A percentile compares a stretch with the other conserved stretches of the same genome.
Conservation (phyloP, 2,329 filamentous ascomycete genomes). For the Cryphonectria carpinicola region DNA sequence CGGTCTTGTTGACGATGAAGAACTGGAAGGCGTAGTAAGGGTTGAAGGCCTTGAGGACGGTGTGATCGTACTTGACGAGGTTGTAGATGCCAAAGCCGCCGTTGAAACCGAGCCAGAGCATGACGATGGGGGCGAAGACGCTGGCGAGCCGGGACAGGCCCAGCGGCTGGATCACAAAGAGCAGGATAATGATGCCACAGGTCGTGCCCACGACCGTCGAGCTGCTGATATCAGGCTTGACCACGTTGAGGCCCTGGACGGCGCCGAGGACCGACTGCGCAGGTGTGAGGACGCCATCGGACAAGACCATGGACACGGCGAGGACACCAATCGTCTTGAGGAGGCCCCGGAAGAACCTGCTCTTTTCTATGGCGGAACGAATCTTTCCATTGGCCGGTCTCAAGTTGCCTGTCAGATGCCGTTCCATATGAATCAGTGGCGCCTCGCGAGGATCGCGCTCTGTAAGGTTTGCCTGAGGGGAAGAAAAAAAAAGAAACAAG, state of each 20-base stretch:
- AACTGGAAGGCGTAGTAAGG: conserved; percentile 64
- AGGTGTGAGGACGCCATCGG: conserved; percentile 66
- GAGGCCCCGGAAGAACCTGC: conserved; percentile 52
- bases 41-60: conserved; percentile 58
- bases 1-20: conserved; percentile 59
- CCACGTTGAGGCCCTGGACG: conserved; percentile 64
- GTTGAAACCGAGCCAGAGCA: conserved; percentile 68
- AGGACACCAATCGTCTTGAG: conserved; percentile 66
- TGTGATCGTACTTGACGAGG: conserved; percentile 52
- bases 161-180: conserved; percentile 67
- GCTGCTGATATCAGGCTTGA: conserved; percentile 56
- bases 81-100: conserved; percentile 66
- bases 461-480: conserved; percentile 57
- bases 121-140: conserved; percentile 66
- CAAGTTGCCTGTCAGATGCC: conserved; percentile 60
- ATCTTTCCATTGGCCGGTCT: conserved; percentile 54
- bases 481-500: neutral
- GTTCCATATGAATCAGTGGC: conserved; percentile 59
- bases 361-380: conserved; percentile 61
- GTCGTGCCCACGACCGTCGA: conserved; percentile 64
- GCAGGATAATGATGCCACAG: conserved; percentile 64
- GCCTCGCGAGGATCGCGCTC: conserved; percentile 63
- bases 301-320: conserved; percentile 67
- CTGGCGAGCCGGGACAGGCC: conserved; percentile 62
- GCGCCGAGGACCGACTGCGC: conserved; percentile 71